phyloP scores from a whole-genome alignment of 2,329 filamentous ascomycete genomes.

The Cordyceps fumosorosea region DNA sequence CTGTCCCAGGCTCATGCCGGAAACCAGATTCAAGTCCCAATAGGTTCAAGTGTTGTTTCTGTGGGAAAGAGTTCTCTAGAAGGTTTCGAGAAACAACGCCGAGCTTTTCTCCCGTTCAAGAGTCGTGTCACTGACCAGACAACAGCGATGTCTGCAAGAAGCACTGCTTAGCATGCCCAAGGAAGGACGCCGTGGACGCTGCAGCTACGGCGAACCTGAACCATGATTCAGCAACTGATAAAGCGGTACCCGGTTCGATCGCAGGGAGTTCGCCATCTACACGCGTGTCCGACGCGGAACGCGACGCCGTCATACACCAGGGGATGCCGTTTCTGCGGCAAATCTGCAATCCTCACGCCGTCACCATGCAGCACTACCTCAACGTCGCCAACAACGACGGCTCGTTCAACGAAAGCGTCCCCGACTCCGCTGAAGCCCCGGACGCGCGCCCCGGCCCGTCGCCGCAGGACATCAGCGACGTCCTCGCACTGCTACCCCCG shows the following conservation, averaged over 20 bases:
- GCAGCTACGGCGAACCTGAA: too few relatives aligned
- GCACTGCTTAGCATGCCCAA: neutral
- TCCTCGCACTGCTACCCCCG: neutral
- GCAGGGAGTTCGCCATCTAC: neutral
- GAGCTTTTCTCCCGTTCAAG: neutral
- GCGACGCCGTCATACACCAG: neutral
- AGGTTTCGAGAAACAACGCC: neutral
- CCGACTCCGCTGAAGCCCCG: neutral
- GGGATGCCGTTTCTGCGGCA: conserved; percentile 2
- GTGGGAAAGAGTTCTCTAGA: neutral
- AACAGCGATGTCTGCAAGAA: neutral
- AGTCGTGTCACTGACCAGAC: neutral
- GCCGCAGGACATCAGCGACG: neutral
- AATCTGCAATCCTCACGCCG: neutral
- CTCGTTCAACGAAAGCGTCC: neutral
- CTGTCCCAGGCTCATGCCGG: neutral
- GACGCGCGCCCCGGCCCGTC: neutral
- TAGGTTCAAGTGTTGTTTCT: neutral
- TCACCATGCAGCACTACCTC: neutral
- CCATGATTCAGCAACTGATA: too few relatives aligned
- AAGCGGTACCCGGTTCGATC: too few relatives aligned
- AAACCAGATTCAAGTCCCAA: neutral
- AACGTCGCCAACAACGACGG: neutral
- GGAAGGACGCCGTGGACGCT: neutral
- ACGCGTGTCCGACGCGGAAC: neutral